Evolutionary conservation across 2,329 filamentous ascomycete species (phyloP).

Genomic region (Alternaria sp.): DNA sequence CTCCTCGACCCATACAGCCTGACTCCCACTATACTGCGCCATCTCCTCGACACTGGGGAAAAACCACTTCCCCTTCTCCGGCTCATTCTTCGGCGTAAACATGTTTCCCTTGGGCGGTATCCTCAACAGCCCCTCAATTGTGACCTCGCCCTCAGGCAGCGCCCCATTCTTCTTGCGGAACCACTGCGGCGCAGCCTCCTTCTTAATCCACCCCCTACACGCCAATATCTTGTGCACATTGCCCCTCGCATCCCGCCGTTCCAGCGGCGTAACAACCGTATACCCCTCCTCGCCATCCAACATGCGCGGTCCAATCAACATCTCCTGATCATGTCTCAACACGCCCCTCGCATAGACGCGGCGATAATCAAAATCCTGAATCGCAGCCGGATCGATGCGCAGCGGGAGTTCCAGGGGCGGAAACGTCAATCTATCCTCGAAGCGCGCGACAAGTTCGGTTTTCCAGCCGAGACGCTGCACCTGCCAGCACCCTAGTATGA

Average conservation of each 20-base stretch:
- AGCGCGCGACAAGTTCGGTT: slow-evolving; percentile 86
- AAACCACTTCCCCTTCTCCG: slow-evolving; percentile 86
- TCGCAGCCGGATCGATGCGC: slow-evolving; percentile 78
- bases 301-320: slow-evolving; percentile 92
- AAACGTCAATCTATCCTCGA: slow-evolving; percentile 89
- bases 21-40: slow-evolving; percentile 81
- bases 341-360: slow-evolving; percentile 77
- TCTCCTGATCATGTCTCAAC: slow-evolving; percentile 89
- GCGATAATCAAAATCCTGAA: slow-evolving; percentile 91
- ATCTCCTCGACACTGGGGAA: slow-evolving; percentile 95
- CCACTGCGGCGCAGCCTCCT: slow-evolving; percentile 72
- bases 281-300: slow-evolving; percentile 89
- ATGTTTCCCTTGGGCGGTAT: slow-evolving; percentile 97
- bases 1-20: slow-evolving; percentile 93
- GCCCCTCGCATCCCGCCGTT: slow-evolving; percentile 66
- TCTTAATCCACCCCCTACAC: slow-evolving; percentile 90
- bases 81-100: slow-evolving; percentile 92
- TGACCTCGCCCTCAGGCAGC: slow-evolving; percentile 74
- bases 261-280: slow-evolving; percentile 89
- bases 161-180: slow-evolving; percentile 64
- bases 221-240: slow-evolving; percentile 73
- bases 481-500: slow-evolving; percentile 92
- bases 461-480: slow-evolving; percentile 94
- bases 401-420: slow-evolving; percentile 86
- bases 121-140: slow-evolving; percentile 82